Conservation (phyloP, 768 basidiomycete species). For the Leccinum arenicola region DNA sequence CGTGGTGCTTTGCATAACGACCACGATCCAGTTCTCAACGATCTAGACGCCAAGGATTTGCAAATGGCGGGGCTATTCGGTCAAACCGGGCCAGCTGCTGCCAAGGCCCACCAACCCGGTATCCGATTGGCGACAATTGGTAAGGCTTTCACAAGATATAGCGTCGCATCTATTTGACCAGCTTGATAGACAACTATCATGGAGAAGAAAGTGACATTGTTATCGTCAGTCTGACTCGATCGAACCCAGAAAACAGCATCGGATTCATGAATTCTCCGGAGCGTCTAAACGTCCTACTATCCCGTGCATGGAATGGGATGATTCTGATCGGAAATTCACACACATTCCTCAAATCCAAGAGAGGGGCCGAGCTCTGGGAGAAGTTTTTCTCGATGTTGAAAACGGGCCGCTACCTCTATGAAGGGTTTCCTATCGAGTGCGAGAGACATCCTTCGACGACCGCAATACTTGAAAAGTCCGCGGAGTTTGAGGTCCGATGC, state of each 20-base stretch:
- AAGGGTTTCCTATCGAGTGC: slow-evolving; percentile 62
- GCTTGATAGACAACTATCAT: slow-evolving; percentile 64
- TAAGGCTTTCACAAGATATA: slow-evolving; percentile 23
- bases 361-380: slow-evolving; percentile 51
- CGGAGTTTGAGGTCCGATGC: slow-evolving; percentile 49
- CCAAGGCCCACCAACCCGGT: slow-evolving; percentile 36
- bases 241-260: slow-evolving; percentile 54
- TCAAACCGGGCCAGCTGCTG: slow-evolving; percentile 32
- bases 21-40: slow-evolving; percentile 59
- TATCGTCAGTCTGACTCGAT: slow-evolving; percentile 58
- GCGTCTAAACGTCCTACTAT: slow-evolving; percentile 70
- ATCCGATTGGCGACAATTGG: slow-evolving; percentile 69
- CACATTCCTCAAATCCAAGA: slow-evolving; percentile 56
- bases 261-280: slow-evolving; percentile 73
- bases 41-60: slow-evolving; percentile 60
- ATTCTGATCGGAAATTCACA: slow-evolving; percentile 66
- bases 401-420: slow-evolving; percentile 44
- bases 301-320: slow-evolving; percentile 61
- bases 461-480: slow-evolving; percentile 34
- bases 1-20: slow-evolving; percentile 41
- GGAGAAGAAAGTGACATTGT: slow-evolving; percentile 75
- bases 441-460: slow-evolving; percentile 48
- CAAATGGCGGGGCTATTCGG: slow-evolving; percentile 54
- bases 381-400: slow-evolving; percentile 45
- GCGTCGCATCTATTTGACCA: not conserved